Percentiles rank a stretch among this genome's conserved stretches.
These are phyloP conservation scores for Pythium graminicola DNA, from an alignment of 352 stramenopile genomes.

Conservation along the genomic window DNA sequence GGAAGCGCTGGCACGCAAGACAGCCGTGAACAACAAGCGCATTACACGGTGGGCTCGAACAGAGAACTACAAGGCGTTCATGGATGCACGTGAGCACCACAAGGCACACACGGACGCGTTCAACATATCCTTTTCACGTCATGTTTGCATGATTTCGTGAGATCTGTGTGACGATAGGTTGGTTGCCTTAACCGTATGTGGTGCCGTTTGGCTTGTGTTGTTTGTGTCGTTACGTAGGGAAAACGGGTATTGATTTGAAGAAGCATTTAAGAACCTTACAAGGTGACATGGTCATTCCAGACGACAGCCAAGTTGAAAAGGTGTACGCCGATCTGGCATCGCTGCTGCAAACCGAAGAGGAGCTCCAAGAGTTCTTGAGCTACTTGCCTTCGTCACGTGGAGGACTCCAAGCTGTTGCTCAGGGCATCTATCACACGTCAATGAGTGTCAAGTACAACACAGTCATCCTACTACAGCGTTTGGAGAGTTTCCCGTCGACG, in stretches of 20 bases:
- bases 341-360: constrained; percentile 62
- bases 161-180: background rate
- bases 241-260: constrained; percentile 74
- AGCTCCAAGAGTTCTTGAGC: constrained; percentile 81
- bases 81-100: constrained; percentile 40
- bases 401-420: constrained; percentile 71
- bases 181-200: constrained; percentile 40
- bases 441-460: constrained; percentile 89
- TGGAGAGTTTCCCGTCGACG: constrained; percentile 74
- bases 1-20: constrained; percentile 65
- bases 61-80: constrained; percentile 81
- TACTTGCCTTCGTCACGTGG: constrained; percentile 70
- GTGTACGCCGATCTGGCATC: constrained; percentile 80
- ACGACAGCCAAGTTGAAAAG: constrained; percentile 69
- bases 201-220: constrained; percentile 12
- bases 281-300: constrained; percentile 63
- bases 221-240: constrained; percentile 61
- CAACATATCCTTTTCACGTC: constrained; percentile 69
- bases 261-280: constrained; percentile 75
- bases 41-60: constrained; percentile 84
- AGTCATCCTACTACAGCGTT: constrained; percentile 76
- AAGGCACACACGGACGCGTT: constrained; percentile 63
- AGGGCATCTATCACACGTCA: constrained; percentile 80
- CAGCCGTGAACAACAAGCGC: constrained; percentile 79
- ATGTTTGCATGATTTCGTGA: constrained; percentile 41